Evolutionary conservation across 331 rosid species (phyloP).

Genomic region (Saraca asoca): DNA sequence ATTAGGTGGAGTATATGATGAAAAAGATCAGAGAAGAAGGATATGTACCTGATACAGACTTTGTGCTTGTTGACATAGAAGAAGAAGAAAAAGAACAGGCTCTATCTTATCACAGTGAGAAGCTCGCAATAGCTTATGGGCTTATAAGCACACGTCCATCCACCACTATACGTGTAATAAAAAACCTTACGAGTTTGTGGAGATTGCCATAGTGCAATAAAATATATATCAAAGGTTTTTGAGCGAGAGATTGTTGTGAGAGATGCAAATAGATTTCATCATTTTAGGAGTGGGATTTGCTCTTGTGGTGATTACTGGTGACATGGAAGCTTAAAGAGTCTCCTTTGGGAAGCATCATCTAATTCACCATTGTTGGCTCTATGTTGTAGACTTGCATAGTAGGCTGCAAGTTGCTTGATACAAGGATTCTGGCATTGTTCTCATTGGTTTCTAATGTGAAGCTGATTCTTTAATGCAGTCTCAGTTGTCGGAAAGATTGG

Average conservation of each 20-base stretch:
- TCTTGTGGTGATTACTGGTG: conserved; percentile 79
- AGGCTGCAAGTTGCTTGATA: conserved; percentile 1
- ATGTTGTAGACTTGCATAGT: not conserved
- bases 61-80: conserved; percentile 65
- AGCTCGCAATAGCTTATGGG: conserved; percentile 69
- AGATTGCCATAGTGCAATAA: conserved; percentile 80
- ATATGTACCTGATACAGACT: conserved; percentile 70
- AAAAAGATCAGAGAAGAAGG: conserved; percentile 66
- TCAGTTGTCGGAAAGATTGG: not conserved
- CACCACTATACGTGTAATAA: conserved; percentile 57
- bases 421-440: not conserved
- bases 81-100: conserved; percentile 73
- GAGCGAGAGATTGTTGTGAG: conserved; percentile 45
- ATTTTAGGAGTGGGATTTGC: conserved; percentile 64
- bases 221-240: conserved; percentile 59
- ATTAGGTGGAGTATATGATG: conserved; percentile 60
- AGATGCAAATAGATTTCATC: conserved; percentile 84
- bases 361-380: not conserved
- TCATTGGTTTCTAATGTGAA: not conserved
- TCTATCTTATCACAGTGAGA: conserved; percentile 70
- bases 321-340: not conserved
- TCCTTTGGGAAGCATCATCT: not conserved
- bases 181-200: conserved; percentile 76
- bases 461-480: not conserved
- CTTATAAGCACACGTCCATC: conserved; percentile 57